These are phyloP conservation scores for Corylus avellana DNA, from an alignment of 306 rosid genomes.

Conservation along the genomic window DNA sequence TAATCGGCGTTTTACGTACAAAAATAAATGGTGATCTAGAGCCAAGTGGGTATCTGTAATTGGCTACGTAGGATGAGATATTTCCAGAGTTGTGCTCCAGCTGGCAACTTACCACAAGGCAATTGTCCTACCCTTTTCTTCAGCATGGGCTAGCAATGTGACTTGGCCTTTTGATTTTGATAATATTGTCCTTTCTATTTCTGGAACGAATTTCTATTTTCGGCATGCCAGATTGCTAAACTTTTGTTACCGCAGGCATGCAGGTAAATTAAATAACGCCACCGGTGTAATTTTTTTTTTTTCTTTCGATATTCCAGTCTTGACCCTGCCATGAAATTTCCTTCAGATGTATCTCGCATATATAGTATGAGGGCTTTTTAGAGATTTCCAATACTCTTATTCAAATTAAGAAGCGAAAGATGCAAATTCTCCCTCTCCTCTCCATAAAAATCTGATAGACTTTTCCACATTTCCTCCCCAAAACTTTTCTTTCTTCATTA, in stretches of 20 bases:
- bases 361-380: background rate
- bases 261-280: no score
- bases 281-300: background rate
- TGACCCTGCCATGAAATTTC: background rate
- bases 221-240: background rate
- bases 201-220: background rate
- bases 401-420: background rate
- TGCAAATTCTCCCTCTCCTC: background rate
- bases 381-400: background rate
- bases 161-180: background rate
- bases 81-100: background rate
- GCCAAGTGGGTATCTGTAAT: background rate
- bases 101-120: background rate
- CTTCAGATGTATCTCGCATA: background rate
- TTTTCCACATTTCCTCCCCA: background rate
- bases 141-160: background rate
- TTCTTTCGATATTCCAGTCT: background rate
- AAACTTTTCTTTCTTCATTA: no score
- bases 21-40: no score
- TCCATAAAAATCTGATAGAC: background rate
- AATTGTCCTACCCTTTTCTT: background rate
- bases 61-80: background rate
- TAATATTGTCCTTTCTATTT: slow-evolving; percentile 5
- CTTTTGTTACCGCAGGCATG: background rate
- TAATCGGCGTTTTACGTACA: no score